Evolutionary conservation across 805 yeast species (phyloP).

Genomic region (Lipomyces sp.): DNA sequence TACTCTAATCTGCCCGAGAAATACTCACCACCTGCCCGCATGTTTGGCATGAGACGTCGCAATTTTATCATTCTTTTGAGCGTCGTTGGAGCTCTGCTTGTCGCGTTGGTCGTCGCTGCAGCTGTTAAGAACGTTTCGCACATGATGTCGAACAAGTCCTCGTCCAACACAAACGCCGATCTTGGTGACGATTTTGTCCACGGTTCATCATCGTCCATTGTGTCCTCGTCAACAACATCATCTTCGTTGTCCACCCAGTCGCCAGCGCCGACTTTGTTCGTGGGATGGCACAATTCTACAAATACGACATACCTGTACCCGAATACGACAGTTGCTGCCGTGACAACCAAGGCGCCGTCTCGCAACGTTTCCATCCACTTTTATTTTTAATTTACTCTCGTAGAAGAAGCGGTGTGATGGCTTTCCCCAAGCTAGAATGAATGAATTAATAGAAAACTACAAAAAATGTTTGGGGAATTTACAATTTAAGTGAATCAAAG

Average conservation of each 20-base stretch:
- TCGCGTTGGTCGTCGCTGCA: background rate
- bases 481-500: too few species aligned
- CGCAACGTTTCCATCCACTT: background rate
- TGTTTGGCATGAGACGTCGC: background rate
- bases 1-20: background rate
- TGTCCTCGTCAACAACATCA: background rate
- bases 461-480: too few species aligned
- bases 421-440: too few species aligned
- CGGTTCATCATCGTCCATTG: background rate
- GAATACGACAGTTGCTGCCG: background rate
- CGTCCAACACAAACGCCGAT: background rate
- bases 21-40: background rate
- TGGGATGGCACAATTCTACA: background rate
- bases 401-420: too few species aligned
- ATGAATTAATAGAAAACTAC: too few species aligned
- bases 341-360: background rate
- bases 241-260: background rate
- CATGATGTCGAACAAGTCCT: background rate
- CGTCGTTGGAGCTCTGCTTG: background rate
- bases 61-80: background rate
- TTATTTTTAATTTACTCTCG: background rate
- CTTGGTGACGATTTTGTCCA: background rate
- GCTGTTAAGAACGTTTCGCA: background rate
- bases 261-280: background rate
- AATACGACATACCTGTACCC: background rate